Base-by-base conservation (phyloP, 495 filamentous ascomycete genomes). In the Neurospora sp. region DNA sequence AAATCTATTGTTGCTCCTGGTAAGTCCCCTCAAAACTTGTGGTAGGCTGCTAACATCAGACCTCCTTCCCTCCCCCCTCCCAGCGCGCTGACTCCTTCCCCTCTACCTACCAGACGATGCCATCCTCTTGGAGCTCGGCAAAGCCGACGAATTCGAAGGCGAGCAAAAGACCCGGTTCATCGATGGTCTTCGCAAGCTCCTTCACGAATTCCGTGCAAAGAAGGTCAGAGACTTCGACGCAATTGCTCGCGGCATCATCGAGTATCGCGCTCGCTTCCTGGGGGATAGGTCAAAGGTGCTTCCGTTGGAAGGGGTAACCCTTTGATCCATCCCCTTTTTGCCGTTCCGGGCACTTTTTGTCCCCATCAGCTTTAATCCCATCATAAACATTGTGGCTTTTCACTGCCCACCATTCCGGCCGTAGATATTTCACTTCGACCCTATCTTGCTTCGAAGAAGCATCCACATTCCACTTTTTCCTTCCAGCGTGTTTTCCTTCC, bases 91-190 rank as follows among this genome's bases (percentile, higher is more conserved):
- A 93, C 90, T 83, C 80, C 80, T 82, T 83, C 81, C 79, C 78
- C 81, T 81, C 83, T 87, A 61, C 65, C 79, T 73, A 80, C 74
- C 85, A 97, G 94, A 96, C 88, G 92, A 96, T 80, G 90, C 91
- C 77, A 92, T 97, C 69, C 90, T 97, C 69, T 85, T 93, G 71
- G 89, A 96, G 73, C 88, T 98, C 77, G 93, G 93, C 73, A 88
- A 89, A 39, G 81, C 89, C 70, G 93, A 94, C 76, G 90, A 91
- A 69, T 89, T 89, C 75, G 88, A 83, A 27, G 86, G 89, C 73
- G 90, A 93, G 80, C 89, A 93, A 75, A 89, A 88, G 80, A 84
- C 87, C 74, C 84, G 84, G 73, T 99, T 94, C 82, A 88, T 90
- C 69, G 85, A 88, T 69, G 94, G 94, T 40, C 83, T 99, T 68